A percentile compares a stretch with the other conserved stretches of the same genome.
Conservation (phyloP, 2,329 filamentous ascomycete species). For the Ceratocystis cubensis region DNA sequence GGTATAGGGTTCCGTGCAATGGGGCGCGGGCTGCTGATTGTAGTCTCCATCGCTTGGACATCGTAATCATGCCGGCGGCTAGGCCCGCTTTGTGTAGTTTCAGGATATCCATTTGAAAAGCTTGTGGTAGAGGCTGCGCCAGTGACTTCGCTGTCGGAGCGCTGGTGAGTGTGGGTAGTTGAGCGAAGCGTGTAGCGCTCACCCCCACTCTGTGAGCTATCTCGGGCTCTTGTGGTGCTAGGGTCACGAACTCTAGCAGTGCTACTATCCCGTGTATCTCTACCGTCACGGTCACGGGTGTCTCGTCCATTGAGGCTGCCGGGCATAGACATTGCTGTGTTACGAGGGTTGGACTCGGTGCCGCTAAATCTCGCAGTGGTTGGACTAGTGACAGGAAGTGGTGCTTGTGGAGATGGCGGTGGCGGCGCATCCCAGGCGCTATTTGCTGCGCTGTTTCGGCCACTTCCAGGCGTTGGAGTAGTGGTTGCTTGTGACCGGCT, state of each 20-base stretch:
- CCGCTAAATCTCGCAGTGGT: constrained; percentile 43
- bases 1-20: constrained; percentile 78
- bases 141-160: constrained; percentile 68
- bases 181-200: constrained; percentile 35
- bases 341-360: constrained; percentile 32
- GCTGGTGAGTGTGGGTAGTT: constrained; percentile 42
- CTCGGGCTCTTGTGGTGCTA: constrained; percentile 30
- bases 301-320: constrained; percentile 28
- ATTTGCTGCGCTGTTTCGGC: not conserved
- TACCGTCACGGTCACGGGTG: constrained; percentile 13
- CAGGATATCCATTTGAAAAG: constrained; percentile 72
- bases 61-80: constrained; percentile 84
- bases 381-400: not conserved
- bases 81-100: constrained; percentile 56
- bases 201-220: constrained; percentile 37
- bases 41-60: constrained; percentile 88
- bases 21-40: constrained; percentile 58
- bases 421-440: constrained; percentile 45
- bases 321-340: constrained; percentile 28
- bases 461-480: constrained; percentile 44
- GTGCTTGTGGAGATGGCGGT: constrained; percentile 24
- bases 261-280: constrained; percentile 9
- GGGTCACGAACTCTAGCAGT: constrained; percentile 5
- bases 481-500: constrained; percentile 40
- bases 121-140: constrained; percentile 64